These are phyloP conservation scores for Cercospora canescens DNA, from an alignment of 2,329 filamentous ascomycete genomes.

Conservation along the genomic window DNA sequence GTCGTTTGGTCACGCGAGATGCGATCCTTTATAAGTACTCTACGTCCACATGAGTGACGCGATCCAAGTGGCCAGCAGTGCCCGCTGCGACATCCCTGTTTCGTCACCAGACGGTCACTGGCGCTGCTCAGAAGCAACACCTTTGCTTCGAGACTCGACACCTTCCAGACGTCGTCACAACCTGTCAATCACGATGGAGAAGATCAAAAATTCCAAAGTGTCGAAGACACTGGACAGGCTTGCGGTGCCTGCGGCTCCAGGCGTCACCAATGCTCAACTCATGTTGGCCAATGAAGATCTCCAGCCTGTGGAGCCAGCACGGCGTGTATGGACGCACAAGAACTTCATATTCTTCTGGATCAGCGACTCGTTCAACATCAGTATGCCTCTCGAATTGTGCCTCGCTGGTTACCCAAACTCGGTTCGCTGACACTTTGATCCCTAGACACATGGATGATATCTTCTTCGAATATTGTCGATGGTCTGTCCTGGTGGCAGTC, in stretches of 20 bases:
- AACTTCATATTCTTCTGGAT: constrained; percentile 88
- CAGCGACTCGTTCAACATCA: constrained; percentile 80
- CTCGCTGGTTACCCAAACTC: constrained; percentile 12
- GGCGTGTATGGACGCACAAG: constrained; percentile 81
- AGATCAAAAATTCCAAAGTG: constrained; percentile 40
- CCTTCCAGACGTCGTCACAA: background rate
- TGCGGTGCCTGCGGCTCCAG: constrained; percentile 72
- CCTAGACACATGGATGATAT: constrained; percentile 66
- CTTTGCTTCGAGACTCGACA: constrained; percentile 8
- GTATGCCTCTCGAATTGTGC: background rate
- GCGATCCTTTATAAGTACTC: constrained; percentile 7
- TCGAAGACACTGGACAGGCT: constrained; percentile 56
- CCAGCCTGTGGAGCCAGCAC: constrained; percentile 68
- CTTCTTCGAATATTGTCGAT: constrained; percentile 79
- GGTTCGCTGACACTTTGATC: background rate
- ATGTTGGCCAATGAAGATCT: constrained; percentile 75
- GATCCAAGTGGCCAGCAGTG: background rate
- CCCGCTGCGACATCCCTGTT: background rate
- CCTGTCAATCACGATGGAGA: constrained; percentile 40
- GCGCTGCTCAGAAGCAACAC: constrained; percentile 9
- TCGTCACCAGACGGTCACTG: background rate
- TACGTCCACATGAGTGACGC: background rate
- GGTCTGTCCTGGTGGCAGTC: constrained; percentile 44
- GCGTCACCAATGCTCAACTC: constrained; percentile 74
- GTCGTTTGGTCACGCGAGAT: background rate